Conservation (phyloP, 1,284 basidiomycete genomes). For the Leccinum subrobustum region DNA sequence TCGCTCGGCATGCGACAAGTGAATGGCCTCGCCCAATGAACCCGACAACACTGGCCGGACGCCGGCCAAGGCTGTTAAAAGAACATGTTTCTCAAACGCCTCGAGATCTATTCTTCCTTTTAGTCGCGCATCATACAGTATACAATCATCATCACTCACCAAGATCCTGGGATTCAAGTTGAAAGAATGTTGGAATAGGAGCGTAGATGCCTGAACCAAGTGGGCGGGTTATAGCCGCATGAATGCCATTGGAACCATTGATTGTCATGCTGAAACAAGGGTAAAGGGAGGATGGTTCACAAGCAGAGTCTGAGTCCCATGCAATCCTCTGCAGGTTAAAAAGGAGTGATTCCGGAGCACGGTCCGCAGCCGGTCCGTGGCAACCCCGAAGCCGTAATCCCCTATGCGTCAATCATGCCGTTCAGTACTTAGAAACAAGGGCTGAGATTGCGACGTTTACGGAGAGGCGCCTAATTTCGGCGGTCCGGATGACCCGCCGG, state of each 20-base stretch:
- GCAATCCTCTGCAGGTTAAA: slow-evolving; percentile 11
- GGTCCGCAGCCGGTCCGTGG: slow-evolving; percentile 19
- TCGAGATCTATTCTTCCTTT: slow-evolving; percentile 56
- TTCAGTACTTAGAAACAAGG: background rate
- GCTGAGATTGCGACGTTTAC: background rate
- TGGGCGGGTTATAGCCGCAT: slow-evolving; percentile 40
- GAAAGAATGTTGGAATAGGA: slow-evolving; percentile 86
- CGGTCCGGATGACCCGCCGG: slow-evolving; percentile 1
- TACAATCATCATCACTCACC: slow-evolving; percentile 46
- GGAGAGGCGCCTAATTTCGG: background rate
- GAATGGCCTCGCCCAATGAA: slow-evolving; percentile 83
- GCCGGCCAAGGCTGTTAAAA: slow-evolving; percentile 68
- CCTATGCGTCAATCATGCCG: background rate
- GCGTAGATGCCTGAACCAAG: slow-evolving; percentile 79
- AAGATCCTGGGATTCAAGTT: slow-evolving; percentile 73
- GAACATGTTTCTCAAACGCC: slow-evolving; percentile 73
- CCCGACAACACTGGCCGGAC: slow-evolving; percentile 78
- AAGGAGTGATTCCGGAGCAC: slow-evolving; percentile 5
- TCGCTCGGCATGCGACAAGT: slow-evolving; percentile 76
- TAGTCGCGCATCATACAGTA: slow-evolving; percentile 1
- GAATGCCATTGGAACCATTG: slow-evolving; percentile 35
- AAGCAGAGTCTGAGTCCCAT: background rate
- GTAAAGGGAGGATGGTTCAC: background rate
- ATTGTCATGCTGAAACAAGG: slow-evolving; percentile 17
- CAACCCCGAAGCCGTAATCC: background rate